Conservation (phyloP, 2,329 filamentous ascomycete genomes). For the Penicillium frequentans region DNA sequence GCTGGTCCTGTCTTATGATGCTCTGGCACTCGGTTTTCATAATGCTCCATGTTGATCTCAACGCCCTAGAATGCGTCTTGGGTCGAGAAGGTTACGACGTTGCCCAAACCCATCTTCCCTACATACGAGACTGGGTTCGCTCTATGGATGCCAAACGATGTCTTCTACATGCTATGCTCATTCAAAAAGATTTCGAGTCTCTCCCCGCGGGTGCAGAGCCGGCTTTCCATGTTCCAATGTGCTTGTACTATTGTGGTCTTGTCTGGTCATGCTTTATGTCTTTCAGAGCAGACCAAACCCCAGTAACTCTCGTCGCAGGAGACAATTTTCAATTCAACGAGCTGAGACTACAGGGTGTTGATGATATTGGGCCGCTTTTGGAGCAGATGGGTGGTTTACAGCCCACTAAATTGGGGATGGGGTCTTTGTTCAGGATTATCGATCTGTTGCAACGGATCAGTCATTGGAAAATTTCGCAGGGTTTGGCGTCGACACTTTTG, state of each 20-base stretch:
- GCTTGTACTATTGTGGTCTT: conserved; percentile 10
- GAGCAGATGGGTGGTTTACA: conserved; percentile 5
- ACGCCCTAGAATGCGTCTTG: conserved; percentile 14
- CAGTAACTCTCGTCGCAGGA: background rate
- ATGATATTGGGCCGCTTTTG: background rate
- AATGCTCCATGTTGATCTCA: conserved; percentile 25
- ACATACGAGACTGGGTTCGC: conserved; percentile 2
- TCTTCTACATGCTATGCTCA: conserved; percentile 9
- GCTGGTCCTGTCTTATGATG: conserved; percentile 8
- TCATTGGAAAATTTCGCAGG: conserved; percentile 10
- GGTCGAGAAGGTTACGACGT: conserved; percentile 7
- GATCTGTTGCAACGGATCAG: conserved; percentile 12
- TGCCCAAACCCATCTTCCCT: background rate
- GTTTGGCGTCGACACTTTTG: conserved; percentile 9
- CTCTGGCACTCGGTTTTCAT: conserved; percentile 33
- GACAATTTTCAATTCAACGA: conserved; percentile 5
- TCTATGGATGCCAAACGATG: conserved; percentile 7
- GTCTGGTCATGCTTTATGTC: conserved; percentile 8
- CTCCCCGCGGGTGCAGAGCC: conserved; percentile 6
- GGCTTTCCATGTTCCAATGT: conserved; percentile 8
- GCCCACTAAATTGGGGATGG: conserved; percentile 2
- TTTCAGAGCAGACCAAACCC: background rate
- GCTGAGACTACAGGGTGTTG: conserved; percentile 1
- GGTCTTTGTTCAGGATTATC: conserved; percentile 10
- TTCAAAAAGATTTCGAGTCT: conserved; percentile 8